phyloP scores from a whole-genome alignment of 2,329 filamentous ascomycete genomes.

The Pseudogymnoascus sp. region DNA sequence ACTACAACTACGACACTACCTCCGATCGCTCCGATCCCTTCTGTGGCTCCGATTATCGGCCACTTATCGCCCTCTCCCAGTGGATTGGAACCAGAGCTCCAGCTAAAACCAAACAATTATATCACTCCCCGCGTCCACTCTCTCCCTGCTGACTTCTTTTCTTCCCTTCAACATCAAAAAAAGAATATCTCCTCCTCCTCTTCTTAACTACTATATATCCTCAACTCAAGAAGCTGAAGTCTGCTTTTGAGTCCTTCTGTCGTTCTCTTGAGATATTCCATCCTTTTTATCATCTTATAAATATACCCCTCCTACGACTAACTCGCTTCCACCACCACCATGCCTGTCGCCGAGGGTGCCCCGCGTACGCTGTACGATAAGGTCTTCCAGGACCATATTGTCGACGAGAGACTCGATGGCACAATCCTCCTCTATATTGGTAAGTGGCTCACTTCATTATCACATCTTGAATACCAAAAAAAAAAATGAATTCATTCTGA shows the following conservation, averaged over 20 bases:
- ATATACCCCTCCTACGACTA: background rate
- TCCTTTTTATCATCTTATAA: background rate
- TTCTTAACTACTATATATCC: background rate
- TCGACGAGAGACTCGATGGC: slow-evolving; percentile 91
- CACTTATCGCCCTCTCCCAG: background rate
- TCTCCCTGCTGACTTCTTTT: background rate
- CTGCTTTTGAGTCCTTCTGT: background rate
- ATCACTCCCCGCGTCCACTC: background rate
- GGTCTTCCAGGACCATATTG: slow-evolving; percentile 88
- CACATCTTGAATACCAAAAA: background rate
- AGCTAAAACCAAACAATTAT: background rate
- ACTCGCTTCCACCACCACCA: slow-evolving; percentile 35
- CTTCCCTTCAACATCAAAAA: background rate
- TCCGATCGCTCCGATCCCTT: background rate
- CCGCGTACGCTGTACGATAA: slow-evolving; percentile 94
- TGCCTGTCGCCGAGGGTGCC: slow-evolving; percentile 64
- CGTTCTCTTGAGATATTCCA: background rate
- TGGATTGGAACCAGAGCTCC: background rate
- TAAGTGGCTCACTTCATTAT: slow-evolving; percentile 34
- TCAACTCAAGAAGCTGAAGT: background rate
- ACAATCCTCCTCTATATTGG: slow-evolving; percentile 90
- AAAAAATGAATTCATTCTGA: slow-evolving; percentile 14
- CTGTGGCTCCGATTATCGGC: background rate
- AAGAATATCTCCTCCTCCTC: background rate
- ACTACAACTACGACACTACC: background rate